These are phyloP conservation scores for Castanospermum australe DNA, from an alignment of 306 rosid species.

Conservation along the genomic window DNA sequence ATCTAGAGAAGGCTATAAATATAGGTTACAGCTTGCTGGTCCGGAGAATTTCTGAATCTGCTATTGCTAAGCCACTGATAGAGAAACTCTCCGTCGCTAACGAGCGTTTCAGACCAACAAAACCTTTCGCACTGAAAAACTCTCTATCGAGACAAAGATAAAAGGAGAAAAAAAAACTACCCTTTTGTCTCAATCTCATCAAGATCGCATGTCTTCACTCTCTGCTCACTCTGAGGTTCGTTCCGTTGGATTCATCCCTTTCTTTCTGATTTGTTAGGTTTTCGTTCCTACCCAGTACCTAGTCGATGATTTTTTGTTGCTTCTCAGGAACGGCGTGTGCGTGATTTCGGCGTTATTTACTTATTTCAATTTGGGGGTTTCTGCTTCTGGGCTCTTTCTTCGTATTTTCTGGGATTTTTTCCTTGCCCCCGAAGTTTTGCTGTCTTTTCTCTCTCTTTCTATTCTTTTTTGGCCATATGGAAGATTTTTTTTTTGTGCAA, in stretches of 20 bases:
- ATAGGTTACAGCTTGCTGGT: background rate
- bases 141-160: background rate
- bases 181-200: background rate
- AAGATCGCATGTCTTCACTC: background rate
- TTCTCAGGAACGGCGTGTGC: background rate
- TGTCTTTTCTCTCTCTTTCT: background rate
- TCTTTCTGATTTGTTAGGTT: background rate
- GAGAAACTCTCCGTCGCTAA: background rate
- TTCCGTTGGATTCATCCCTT: background rate
- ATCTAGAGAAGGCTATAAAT: constrained; percentile 84
- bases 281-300: background rate
- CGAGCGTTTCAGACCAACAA: background rate
- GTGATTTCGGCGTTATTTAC: background rate
- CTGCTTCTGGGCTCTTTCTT: background rate
- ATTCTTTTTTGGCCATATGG: background rate
- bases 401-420: background rate
- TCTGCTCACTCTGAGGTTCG: constrained; percentile 29
- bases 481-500: background rate
- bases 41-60: constrained; percentile 22
- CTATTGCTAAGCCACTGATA: background rate
- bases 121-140: background rate
- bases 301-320: background rate
- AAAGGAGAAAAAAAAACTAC: background rate
- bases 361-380: background rate
- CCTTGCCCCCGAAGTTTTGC: background rate